Conservation (phyloP, 2,329 filamentous ascomycete species). For the Chaetomiaceae sp. region DNA sequence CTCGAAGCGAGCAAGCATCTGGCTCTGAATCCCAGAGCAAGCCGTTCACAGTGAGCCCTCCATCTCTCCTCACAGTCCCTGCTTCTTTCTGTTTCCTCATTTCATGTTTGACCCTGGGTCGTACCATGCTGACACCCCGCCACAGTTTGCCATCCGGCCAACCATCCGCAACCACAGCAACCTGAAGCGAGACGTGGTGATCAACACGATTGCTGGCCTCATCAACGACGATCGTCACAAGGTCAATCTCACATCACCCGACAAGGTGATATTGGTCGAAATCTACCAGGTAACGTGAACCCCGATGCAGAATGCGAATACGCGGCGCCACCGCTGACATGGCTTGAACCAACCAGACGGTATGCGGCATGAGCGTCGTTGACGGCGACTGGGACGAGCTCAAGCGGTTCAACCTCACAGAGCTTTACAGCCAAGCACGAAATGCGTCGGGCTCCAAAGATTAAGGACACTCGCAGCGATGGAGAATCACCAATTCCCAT, state of each 20-base stretch:
- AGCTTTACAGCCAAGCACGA: constrained; percentile 54
- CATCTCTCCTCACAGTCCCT: no score
- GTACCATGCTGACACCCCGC: not conserved
- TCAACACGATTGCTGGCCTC: constrained; percentile 63
- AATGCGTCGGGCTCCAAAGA: not conserved
- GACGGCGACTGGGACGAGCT: constrained; percentile 67
- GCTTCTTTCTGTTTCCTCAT: not conserved
- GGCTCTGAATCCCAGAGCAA: constrained; percentile 4
- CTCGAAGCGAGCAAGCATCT: no score
- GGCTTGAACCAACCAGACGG: constrained; percentile 39
- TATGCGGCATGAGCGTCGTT: constrained; percentile 76
- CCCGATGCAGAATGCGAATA: not conserved
- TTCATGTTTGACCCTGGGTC: no score
- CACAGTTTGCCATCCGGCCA: constrained; percentile 78
- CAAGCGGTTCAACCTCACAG: constrained; percentile 73
- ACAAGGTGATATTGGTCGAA: constrained; percentile 74
- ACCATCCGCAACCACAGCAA: constrained; percentile 68
- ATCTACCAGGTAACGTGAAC: constrained; percentile 62
- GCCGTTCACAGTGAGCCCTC: constrained; percentile 37
- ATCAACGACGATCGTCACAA: constrained; percentile 61
- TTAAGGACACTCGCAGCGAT: not conserved
- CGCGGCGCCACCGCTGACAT: no score
- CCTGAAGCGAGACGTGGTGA: constrained; percentile 63
- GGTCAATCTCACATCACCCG: constrained; percentile 72
- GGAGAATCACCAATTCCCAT: not conserved